phyloP scores from a whole-genome alignment of 495 filamentous ascomycete genomes.

The Glarea lozoyensis region DNA sequence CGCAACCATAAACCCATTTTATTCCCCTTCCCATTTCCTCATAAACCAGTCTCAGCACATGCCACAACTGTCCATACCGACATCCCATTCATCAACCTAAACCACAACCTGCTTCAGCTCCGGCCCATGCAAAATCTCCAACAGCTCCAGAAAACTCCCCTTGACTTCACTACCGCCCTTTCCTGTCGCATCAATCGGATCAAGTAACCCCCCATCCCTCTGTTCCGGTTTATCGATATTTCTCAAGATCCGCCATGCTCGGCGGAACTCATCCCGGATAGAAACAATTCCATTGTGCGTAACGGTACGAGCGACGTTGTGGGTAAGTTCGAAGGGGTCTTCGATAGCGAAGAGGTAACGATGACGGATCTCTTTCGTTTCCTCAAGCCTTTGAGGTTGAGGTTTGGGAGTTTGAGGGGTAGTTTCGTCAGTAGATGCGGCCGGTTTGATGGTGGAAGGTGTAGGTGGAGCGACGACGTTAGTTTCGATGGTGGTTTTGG shows the following conservation, averaged over 20 bases:
- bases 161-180: constrained; percentile 3
- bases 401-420: background rate
- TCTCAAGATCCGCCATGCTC: constrained; percentile 57
- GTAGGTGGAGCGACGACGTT: constrained; percentile 13
- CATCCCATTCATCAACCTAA: too few relatives aligned
- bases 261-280: constrained; percentile 71
- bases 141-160: constrained; percentile 4
- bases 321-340: constrained; percentile 75
- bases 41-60: too few relatives aligned
- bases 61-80: too few relatives aligned
- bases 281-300: constrained; percentile 63
- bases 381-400: constrained; percentile 11
- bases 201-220: constrained; percentile 14
- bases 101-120: too few relatives aligned
- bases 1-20: too few relatives aligned
- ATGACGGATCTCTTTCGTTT: constrained; percentile 55
- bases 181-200: constrained; percentile 1
- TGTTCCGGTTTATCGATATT: constrained; percentile 6
- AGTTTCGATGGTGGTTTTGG: constrained; percentile 40
- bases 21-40: too few relatives aligned
- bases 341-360: constrained; percentile 83
- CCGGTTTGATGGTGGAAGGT: background rate
- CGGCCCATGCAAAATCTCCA: constrained; percentile 16
- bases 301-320: constrained; percentile 78
- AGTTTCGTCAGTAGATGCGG: constrained; percentile 2